phyloP scores from a whole-genome alignment of 2,329 filamentous ascomycete species.

The Fragosphaeria purpurea region DNA sequence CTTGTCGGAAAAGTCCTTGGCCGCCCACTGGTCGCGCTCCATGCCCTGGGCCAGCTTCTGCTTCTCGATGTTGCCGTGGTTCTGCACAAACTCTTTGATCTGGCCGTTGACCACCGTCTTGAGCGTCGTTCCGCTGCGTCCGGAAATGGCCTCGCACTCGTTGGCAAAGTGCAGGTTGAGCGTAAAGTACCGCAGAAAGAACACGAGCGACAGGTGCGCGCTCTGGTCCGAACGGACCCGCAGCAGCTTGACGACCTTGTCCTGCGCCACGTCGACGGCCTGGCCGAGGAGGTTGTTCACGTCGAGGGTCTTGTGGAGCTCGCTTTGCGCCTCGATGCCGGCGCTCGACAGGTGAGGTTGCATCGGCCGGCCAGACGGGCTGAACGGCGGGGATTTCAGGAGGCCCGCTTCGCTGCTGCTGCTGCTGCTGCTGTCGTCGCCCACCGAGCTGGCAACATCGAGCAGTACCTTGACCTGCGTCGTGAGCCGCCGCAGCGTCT shows the following conservation, averaged over 20 bases:
- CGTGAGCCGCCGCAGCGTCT: conserved; percentile 73
- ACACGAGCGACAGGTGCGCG: conserved; percentile 52
- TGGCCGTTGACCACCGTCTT: conserved; percentile 74
- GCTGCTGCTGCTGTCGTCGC: conserved; percentile 23
- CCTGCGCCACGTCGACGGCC: conserved; percentile 71
- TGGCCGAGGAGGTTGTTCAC: conserved; percentile 69
- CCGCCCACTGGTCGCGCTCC: conserved; percentile 72
- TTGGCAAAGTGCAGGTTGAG: conserved; percentile 76
- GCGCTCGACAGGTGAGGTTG: conserved; percentile 21
- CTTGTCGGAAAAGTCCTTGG: conserved; percentile 60
- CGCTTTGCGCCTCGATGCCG: conserved; percentile 52
- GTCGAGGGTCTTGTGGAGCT: conserved; percentile 67
- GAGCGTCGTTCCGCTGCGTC: conserved; percentile 62
- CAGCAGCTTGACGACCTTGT: conserved; percentile 64
- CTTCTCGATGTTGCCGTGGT: conserved; percentile 60
- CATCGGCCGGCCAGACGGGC: conserved; percentile 32
- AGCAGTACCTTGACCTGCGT: conserved; percentile 92
- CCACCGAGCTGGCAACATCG: conserved; percentile 75
- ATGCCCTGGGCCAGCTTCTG: conserved; percentile 66
- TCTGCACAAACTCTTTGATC: conserved; percentile 69
- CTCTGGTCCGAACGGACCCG: conserved; percentile 69
- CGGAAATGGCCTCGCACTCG: conserved; percentile 77
- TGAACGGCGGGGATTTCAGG: conserved; percentile 39
- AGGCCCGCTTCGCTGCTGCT: neutral
- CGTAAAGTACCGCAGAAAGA: conserved; percentile 73